Conservation (phyloP, 768 basidiomycete species). For the Mycena venus region DNA sequence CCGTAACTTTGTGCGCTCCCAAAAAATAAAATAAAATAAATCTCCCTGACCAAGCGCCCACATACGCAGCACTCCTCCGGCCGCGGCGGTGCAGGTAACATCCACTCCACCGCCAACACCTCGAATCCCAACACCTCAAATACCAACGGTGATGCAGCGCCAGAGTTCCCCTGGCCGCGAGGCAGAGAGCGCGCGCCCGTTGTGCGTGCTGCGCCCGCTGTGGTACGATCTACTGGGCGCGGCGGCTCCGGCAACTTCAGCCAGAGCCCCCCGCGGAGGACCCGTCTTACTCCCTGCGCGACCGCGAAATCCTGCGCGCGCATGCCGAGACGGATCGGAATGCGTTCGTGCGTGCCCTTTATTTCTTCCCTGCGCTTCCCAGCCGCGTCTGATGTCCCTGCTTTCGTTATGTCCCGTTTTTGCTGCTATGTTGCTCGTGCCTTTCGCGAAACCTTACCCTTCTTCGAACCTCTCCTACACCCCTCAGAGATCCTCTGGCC, state of each 20-base stretch:
- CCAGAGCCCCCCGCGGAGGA: conserved; percentile 6
- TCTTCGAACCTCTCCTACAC: no score
- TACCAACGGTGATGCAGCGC: no score
- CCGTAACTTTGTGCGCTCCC: conserved; percentile 1
- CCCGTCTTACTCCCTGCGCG: conserved; percentile 20
- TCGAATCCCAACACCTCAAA: neutral
- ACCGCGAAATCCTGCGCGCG: conserved; percentile 25
- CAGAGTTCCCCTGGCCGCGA: conserved; percentile 28
- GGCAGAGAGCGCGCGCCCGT: conserved; percentile 26
- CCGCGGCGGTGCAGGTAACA: conserved; percentile 27
- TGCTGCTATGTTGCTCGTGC: neutral
- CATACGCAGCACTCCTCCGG: conserved; percentile 25
- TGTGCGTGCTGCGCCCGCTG: neutral
- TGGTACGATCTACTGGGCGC: conserved; percentile 19
- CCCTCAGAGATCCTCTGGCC: conserved; percentile 22
- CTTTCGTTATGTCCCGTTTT: neutral
- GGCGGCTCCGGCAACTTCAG: conserved; percentile 30
- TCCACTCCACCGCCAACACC: neutral
- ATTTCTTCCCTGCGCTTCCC: neutral
- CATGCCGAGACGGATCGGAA: conserved; percentile 13
- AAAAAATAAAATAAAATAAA: neutral
- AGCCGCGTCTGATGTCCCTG: neutral
- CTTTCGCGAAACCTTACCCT: no score
- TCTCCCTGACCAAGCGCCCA: neutral
- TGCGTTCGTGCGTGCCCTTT: neutral